Evolutionary conservation across 164 flowering plant species (phyloP).

Genomic region (Berberis thunbergii): DNA sequence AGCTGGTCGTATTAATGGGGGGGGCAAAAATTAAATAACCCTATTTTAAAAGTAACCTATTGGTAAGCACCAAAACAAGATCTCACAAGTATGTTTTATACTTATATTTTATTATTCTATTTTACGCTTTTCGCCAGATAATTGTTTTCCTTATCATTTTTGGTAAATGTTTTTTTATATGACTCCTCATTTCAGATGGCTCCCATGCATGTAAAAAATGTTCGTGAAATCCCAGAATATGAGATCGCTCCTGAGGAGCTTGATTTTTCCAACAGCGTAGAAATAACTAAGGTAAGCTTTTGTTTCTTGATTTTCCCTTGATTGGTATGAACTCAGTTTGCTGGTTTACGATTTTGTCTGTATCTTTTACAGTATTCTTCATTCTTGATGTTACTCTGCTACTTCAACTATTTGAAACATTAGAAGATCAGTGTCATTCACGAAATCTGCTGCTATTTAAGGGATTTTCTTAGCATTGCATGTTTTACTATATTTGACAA

Average conservation of each 20-base stretch:
- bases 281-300: conserved; percentile 60
- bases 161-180: conserved; percentile 4
- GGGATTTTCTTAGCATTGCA: too few relatives aligned
- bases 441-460: too few relatives aligned
- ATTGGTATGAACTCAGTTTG: not conserved
- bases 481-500: too few relatives aligned
- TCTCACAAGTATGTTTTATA: too few relatives aligned
- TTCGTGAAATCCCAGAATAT: conserved; percentile 87
- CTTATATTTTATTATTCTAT: not conserved
- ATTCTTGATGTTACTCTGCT: too few relatives aligned
- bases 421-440: too few relatives aligned
- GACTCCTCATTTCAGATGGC: conserved; percentile 40
- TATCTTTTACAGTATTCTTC: too few relatives aligned
- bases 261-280: conserved; percentile 68
- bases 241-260: conserved; percentile 76
- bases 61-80: too few relatives aligned
- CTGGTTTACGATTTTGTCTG: not conserved
- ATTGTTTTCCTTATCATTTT: not conserved
- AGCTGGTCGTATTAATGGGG: too few relatives aligned
- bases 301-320: not conserved
- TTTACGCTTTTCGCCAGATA: not conserved
- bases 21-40: too few relatives aligned
- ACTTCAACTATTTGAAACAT: too few relatives aligned
- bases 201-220: conserved; percentile 78
- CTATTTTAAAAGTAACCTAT: too few relatives aligned